Evolutionary conservation across 1,139 yeast species (phyloP).

Genomic region (Candida freyschussii): DNA sequence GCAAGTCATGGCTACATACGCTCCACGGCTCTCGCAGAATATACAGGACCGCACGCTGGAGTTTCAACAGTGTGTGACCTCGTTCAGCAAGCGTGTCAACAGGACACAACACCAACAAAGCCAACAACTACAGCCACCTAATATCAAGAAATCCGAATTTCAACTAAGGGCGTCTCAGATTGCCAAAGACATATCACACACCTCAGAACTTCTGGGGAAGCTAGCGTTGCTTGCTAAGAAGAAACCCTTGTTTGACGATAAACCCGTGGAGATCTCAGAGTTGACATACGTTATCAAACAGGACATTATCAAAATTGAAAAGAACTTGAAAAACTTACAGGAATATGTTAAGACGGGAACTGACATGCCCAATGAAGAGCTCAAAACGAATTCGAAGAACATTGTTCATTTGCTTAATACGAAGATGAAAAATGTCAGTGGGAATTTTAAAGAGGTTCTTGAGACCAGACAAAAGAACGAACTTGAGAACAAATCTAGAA

Average conservation of each 20-base stretch:
- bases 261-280: slow-evolving; percentile 90
- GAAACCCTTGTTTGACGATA: slow-evolving; percentile 92
- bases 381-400: slow-evolving; percentile 66
- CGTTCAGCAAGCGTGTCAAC: slow-evolving; percentile 53
- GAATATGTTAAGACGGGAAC: slow-evolving; percentile 45
- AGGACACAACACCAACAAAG: slow-evolving; percentile 31
- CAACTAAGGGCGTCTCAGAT: slow-evolving; percentile 75
- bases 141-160: slow-evolving; percentile 56
- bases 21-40: slow-evolving; percentile 13
- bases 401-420: slow-evolving; percentile 84
- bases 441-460: slow-evolving; percentile 83
- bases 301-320: slow-evolving; percentile 83
- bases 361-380: slow-evolving; percentile 28
- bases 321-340: slow-evolving; percentile 65
- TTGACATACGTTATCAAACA: slow-evolving; percentile 90
- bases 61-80: slow-evolving; percentile 78
- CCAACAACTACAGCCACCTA: slow-evolving; percentile 16
- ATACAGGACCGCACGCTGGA: slow-evolving; percentile 80
- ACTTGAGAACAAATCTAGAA: slow-evolving; percentile 71
- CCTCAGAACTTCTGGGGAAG: slow-evolving; percentile 79
- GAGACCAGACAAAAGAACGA: slow-evolving; percentile 86
- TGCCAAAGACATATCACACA: slow-evolving; percentile 84
- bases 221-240: slow-evolving; percentile 81
- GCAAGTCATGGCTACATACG: slow-evolving; percentile 14
- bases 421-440: slow-evolving; percentile 86